A percentile compares a stretch with the other conserved stretches of the same genome.
Conservation (phyloP, 495 filamentous ascomycete genomes). For the Trypethelium eluteriae region DNA sequence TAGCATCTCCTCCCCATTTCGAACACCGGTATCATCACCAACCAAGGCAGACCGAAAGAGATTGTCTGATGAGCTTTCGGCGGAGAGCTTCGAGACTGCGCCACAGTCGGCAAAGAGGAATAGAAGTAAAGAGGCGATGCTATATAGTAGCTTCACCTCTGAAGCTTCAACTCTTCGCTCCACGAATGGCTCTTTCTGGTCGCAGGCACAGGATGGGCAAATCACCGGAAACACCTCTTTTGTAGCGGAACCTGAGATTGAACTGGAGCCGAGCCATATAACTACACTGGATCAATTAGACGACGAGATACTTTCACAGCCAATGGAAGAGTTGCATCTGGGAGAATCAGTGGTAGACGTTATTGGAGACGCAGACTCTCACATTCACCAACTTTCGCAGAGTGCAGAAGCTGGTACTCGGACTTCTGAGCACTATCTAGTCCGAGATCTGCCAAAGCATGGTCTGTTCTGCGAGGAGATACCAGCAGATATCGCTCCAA, state of each 20-base stretch:
- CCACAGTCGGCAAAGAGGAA: neutral
- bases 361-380: neutral
- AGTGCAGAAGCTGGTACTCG: neutral
- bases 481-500: neutral
- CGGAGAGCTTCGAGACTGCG: neutral
- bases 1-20: neutral
- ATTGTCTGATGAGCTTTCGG: neutral
- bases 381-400: neutral
- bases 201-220: neutral
- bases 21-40: neutral
- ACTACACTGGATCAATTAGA: neutral
- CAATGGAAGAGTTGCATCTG: neutral
- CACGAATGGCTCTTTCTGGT: neutral
- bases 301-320: conserved; percentile 4
- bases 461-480: conserved; percentile 4
- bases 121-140: neutral
- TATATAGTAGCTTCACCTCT: neutral
- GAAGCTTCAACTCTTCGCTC: neutral
- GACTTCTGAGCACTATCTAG: conserved; percentile 6
- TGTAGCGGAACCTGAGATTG: neutral
- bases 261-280: neutral
- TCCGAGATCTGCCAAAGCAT: conserved; percentile 5
- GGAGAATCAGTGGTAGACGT: neutral
- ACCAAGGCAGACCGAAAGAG: neutral
- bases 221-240: conserved; percentile 10